phyloP scores from a whole-genome alignment of 2,329 filamentous ascomycete genomes.

The Gnomoniopsis sp. region DNA sequence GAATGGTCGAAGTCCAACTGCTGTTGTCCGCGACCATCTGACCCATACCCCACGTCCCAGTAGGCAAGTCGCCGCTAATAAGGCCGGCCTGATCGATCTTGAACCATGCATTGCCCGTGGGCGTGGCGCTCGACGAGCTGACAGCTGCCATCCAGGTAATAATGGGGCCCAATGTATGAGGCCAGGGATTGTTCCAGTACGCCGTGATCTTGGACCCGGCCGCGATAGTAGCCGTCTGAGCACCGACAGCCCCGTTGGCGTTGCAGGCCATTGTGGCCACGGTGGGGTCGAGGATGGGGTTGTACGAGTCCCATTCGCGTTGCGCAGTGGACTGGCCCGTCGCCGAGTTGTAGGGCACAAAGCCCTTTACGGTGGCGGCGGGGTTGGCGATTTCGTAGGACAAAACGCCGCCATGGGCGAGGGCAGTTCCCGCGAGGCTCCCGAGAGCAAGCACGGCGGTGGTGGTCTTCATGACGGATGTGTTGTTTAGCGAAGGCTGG shows the following conservation, averaged over 20 bases:
- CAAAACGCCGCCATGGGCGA: background rate
- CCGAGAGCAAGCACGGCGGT: too few relatives aligned
- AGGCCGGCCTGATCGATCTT: slow-evolving; percentile 60
- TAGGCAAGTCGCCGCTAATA: slow-evolving; percentile 35
- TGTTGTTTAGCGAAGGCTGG: too few relatives aligned
- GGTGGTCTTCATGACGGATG: too few relatives aligned
- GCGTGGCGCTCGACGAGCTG: slow-evolving; percentile 50
- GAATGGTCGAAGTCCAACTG: slow-evolving; percentile 43
- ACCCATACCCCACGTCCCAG: slow-evolving; percentile 51
- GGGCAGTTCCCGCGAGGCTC: background rate
- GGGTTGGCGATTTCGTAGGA: background rate
- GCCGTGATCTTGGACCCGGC: slow-evolving; percentile 34
- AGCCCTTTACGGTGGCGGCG: background rate
- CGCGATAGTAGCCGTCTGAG: slow-evolving; percentile 28
- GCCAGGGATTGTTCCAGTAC: slow-evolving; percentile 37
- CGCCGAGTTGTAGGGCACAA: background rate
- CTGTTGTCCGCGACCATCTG: slow-evolving; percentile 40
- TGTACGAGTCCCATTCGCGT: background rate
- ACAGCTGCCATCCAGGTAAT: slow-evolving; percentile 62
- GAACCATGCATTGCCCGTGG: slow-evolving; percentile 53
- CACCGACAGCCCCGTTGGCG: slow-evolving; percentile 25
- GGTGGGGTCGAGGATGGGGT: background rate
- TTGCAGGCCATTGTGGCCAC: background rate
- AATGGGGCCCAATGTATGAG: slow-evolving; percentile 47
- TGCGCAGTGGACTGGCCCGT: background rate